These are phyloP conservation scores for Fusarium tuaranense DNA, from an alignment of 2,329 filamentous ascomycete genomes.

Conservation along the genomic window DNA sequence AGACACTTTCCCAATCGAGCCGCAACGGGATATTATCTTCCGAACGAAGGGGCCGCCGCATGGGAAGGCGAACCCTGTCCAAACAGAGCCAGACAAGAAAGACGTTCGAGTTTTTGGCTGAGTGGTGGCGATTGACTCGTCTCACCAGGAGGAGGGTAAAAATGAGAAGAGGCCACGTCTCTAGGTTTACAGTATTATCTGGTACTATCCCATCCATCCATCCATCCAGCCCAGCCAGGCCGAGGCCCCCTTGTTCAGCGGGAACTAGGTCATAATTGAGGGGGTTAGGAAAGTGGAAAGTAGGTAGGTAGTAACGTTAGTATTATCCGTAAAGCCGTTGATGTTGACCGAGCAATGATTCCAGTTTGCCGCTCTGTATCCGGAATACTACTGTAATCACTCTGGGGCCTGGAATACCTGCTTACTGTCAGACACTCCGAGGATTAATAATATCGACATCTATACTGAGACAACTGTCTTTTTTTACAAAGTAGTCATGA, in stretches of 20 bases:
- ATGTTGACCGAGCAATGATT: background rate
- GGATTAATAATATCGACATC: conserved; percentile 21
- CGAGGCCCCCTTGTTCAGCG: background rate
- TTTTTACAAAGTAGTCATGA: background rate
- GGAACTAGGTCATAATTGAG: background rate
- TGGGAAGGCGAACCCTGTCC: background rate
- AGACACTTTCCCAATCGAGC: conserved; percentile 32
- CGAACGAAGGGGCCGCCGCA: conserved; percentile 14
- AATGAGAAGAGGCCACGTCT: conserved; percentile 10
- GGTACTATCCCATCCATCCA: background rate
- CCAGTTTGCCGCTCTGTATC: background rate
- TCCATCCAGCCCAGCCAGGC: conserved; percentile 6
- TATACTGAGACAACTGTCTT: background rate
- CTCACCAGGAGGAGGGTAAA: background rate
- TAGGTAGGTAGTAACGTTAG: background rate
- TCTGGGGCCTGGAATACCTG: background rate
- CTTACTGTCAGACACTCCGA: conserved; percentile 12
- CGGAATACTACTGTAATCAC: background rate
- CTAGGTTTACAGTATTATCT: conserved; percentile 1
- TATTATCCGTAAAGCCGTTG: background rate
- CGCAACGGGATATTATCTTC: conserved; percentile 33
- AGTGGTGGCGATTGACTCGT: conserved; percentile 33
- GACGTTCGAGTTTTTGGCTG: background rate
- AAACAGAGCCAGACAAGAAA: background rate
- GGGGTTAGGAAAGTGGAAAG: background rate